These are phyloP conservation scores for Diutina ranongensis DNA, from an alignment of 1,139 yeast genomes.

Conservation along the genomic window DNA sequence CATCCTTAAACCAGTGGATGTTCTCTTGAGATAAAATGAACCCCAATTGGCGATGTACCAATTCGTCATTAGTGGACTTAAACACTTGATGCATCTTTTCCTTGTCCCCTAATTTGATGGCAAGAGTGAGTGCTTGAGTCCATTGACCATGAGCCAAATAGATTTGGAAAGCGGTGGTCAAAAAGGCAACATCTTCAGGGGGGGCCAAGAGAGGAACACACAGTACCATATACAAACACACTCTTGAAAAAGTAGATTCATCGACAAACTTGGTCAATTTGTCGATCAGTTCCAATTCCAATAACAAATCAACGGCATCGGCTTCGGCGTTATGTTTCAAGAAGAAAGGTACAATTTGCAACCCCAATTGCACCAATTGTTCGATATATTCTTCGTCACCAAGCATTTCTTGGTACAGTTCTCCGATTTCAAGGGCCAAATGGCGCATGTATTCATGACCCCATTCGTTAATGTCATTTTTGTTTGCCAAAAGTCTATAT, in stretches of 20 bases:
- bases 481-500: constrained; percentile 57
- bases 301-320: constrained; percentile 87
- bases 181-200: constrained; percentile 80
- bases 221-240: constrained; percentile 87
- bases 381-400: constrained; percentile 39
- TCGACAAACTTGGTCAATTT: constrained; percentile 77
- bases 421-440: constrained; percentile 89
- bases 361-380: constrained; percentile 51
- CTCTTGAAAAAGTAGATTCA: constrained; percentile 73
- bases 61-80: constrained; percentile 56
- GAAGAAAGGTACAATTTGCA: constrained; percentile 81
- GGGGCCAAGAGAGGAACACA: constrained; percentile 95
- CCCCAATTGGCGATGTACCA: constrained; percentile 82
- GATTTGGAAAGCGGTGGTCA: constrained; percentile 84
- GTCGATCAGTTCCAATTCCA: constrained; percentile 83
- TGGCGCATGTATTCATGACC: constrained; percentile 98
- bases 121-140: constrained; percentile 83
- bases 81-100: constrained; percentile 69
- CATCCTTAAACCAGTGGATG: constrained; percentile 61
- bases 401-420: constrained; percentile 57
- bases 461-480: constrained; percentile 64
- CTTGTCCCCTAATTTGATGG: constrained; percentile 81
- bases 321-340: constrained; percentile 96
- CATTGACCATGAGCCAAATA: constrained; percentile 70
- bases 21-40: constrained; percentile 74